Base-by-base conservation (phyloP, 1,139 yeast species). In the Nakaseomyces sp. region DNA sequence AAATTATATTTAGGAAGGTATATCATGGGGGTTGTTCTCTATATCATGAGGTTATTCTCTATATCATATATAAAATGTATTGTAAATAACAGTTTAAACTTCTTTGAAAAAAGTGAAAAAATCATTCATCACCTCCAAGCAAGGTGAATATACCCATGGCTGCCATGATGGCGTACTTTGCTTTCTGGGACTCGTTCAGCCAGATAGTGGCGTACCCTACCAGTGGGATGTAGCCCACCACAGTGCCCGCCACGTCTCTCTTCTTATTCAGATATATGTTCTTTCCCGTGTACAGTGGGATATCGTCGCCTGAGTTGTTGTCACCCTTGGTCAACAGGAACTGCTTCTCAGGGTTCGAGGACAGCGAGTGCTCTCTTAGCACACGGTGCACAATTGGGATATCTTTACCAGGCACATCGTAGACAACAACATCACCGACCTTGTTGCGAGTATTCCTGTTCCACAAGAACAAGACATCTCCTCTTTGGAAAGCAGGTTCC, bases 401-500 rank as follows among this genome's bases (percentile, higher is more conserved):
- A 31, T 77, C 72, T 57, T 86, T 81, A 3, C 81, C 86, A 43
- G 76, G 74, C 24, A 89, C 76, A 56, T 91, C 91, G 62, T 93
- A 91, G n/a, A 91, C 98, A 10, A 91, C 97, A 20, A 91, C 74
- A 58, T 91, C 98, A n/a, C 99, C 99, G 1, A 89, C 94, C 42
- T 75, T 70, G 32, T 80, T 79, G 33, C 65, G 66, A 4, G 15
- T 8, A 47, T 83, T 81, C 51, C 96, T 73, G 65, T 91, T 91
- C 95, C 96, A 88, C 47, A 91, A 71, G 58, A 91, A 81, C 48
- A 91, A 69, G 35, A 93, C 81, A 61, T 91, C 99, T 41, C 99
- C 99, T 65, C 98, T 77, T 65, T 91, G 97, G 72, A 93, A 93
- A 0, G 98, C 98, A 1, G 99, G 99, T 62, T 93, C 98, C 99